A percentile compares a stretch with the other conserved stretches of the same genome.
These are phyloP conservation scores for Tolypocladium inflatum DNA, from an alignment of 2,329 filamentous ascomycete species.

Conservation along the genomic window DNA sequence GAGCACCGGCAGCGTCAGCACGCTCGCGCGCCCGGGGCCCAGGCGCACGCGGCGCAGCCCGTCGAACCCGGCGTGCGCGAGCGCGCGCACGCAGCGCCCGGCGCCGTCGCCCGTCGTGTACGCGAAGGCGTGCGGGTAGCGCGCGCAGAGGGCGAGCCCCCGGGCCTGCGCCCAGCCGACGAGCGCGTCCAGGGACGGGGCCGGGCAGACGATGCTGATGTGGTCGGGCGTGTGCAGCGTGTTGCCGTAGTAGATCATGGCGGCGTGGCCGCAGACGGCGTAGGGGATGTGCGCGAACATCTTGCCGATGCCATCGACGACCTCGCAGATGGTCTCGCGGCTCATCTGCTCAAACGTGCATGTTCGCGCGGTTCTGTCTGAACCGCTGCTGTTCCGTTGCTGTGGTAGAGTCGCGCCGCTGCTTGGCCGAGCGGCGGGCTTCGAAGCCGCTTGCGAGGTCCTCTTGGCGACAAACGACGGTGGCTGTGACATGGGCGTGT, in stretches of 20 bases:
- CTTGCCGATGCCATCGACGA: slow-evolving; percentile 28
- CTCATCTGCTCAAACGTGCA: slow-evolving; percentile 11
- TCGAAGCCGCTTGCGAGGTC: background rate
- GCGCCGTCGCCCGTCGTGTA: slow-evolving; percentile 19
- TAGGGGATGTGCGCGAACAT: slow-evolving; percentile 34
- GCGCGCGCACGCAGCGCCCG: slow-evolving; percentile 25
- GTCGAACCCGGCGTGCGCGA: slow-evolving; percentile 21
- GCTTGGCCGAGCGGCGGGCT: background rate
- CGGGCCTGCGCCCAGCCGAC: slow-evolving; percentile 28
- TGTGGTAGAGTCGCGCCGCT: background rate
- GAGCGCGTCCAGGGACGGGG: slow-evolving; percentile 23
- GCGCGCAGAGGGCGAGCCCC: slow-evolving; percentile 17
- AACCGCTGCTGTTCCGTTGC: background rate
- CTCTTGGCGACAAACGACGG: background rate
- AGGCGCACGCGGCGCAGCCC: slow-evolving; percentile 12
- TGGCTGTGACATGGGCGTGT: background rate
- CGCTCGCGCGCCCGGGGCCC: slow-evolving; percentile 9
- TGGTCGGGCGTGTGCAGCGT: slow-evolving; percentile 15
- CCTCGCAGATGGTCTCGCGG: slow-evolving; percentile 19
- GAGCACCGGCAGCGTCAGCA: slow-evolving; percentile 25
- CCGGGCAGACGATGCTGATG: slow-evolving; percentile 32
- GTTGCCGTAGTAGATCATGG: slow-evolving; percentile 34
- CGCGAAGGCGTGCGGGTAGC: slow-evolving; percentile 23
- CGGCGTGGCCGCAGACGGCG: slow-evolving; percentile 34
- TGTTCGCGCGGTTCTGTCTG: background rate